Evolutionary conservation across 495 filamentous ascomycete species (phyloP), one percentile per base, ranked within the genome.

Genomic region (Opeltia flavorubescens): DNA sequence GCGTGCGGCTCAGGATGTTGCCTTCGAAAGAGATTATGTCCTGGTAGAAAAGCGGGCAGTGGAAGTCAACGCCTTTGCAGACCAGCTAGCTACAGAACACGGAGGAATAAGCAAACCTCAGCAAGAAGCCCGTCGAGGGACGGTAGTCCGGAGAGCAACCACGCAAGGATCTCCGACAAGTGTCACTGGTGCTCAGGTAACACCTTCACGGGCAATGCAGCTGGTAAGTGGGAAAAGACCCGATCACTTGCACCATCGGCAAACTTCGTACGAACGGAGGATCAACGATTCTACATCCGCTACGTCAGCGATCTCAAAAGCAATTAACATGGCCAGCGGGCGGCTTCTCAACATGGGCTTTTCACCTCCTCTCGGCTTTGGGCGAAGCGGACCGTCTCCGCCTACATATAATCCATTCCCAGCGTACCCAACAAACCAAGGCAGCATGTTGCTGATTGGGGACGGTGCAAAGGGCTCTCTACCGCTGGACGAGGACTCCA

Each of bases 11-110:
- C 86, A 94, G 53, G 89, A 93, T 46, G 77, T 91, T 4, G 85
- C 84, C 1, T 84, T 93, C 58, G 87, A 93, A 57, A 72, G 88
- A 52, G 91, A 95, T 54, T 98, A 95, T 53, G 89, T 98, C 28
- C 65, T 98, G 15, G 85, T 98, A 17, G 93, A 98, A 63, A 96
- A 95, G 67, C 80, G 81, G 43, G 81, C 82, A 6, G 88, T 96
- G 3, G 86, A 95, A 61, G 89, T 96, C 24, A 95, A 98, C 65
- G 89, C 91, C 3, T 86, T 98, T 58, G 91, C 91, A 7, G 91
- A 98, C 59, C 88, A 96, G 61, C 66, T 98, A 52, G 86, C 85
- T 15, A 78, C 86, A 39, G 86, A 84, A 48, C 81, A 81, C 26
- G 67, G 66, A 40, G 63, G 66, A 0, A 58, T 63, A 27, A 27